Base-by-base conservation (phyloP, 2,329 filamentous ascomycete species). In the Hypoxylon sp. region DNA sequence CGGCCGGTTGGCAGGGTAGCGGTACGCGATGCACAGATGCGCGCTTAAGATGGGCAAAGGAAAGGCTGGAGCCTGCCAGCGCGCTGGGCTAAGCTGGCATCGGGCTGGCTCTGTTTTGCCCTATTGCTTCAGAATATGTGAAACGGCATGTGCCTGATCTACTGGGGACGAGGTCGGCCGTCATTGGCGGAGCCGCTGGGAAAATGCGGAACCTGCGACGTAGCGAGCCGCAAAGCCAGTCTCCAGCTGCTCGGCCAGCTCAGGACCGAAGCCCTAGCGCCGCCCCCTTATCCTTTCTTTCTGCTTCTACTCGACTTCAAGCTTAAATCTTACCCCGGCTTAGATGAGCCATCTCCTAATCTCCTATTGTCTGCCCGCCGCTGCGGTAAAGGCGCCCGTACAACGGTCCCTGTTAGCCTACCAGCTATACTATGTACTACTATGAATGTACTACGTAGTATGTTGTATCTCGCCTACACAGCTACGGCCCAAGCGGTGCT, bases 81-180 rank as follows among this genome's bases (percentile, higher is more conserved):
- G n/a, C n/a, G n/a, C n/a, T n/a, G n/a, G n/a, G n/a, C n/a, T n/a
- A n/a, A n/a, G 48, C n/a, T 42, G 41, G 48, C 47, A 26, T 62
- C 54, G 58, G 58, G 51, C 53, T 56, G 71, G n/a, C n/a, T n/a
- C n/a, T n/a, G n/a, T n/a, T n/a, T n/a, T n/a, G n/a, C n/a, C n/a
- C n/a, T 74, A 70, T 73, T 69, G 72, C 73, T 66, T 77, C 74
- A 76, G 73, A 75, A 69, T 59, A 63, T 65, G 55, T 75, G 75
- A 78, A 77, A 78, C 76, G 60, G 63, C 63, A 57, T 56, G 60
- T 70, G 72, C 71, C 67, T 73, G 70, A 72, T 68, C 67, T 69
- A 55, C 68, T 18, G 52, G 51, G 46, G 20, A 13, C 53, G 7
- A n/a, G 11, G 2, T 21, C 18, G 24, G n/a, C 45, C 45, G 38